Conservation (phyloP, 2,329 filamentous ascomycete species). For the Rutstroemia sydowiana region DNA sequence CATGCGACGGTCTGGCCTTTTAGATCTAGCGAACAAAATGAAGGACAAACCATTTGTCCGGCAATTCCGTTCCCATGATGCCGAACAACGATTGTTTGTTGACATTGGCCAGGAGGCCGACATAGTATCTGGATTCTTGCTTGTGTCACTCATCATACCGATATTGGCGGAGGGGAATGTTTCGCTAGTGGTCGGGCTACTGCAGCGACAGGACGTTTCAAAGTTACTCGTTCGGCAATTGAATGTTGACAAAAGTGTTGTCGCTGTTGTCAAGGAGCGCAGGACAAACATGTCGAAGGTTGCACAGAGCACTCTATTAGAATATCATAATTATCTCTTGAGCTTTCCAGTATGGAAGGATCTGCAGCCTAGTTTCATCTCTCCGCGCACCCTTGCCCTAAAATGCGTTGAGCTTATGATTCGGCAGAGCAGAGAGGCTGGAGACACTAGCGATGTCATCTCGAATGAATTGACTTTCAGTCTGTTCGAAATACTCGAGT, state of each 20-base stretch:
- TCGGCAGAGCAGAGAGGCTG: constrained; percentile 41
- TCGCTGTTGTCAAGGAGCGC: constrained; percentile 54
- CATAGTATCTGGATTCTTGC: constrained; percentile 52
- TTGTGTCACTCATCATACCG: constrained; percentile 55
- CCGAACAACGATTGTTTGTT: constrained; percentile 61
- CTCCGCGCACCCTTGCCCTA: constrained; percentile 56
- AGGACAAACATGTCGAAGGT: constrained; percentile 62
- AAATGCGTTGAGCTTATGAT: constrained; percentile 55
- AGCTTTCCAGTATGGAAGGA: constrained; percentile 54
- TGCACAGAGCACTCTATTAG: constrained; percentile 47
- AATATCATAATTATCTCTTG: constrained; percentile 46
- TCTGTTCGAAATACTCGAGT: constrained; percentile 39
- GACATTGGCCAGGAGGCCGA: constrained; percentile 54
- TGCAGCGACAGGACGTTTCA: constrained; percentile 47
- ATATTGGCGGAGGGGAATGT: constrained; percentile 56
- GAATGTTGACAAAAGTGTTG: constrained; percentile 45
- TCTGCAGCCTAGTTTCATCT: constrained; percentile 41
- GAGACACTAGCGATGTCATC: constrained; percentile 43
- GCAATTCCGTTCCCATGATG: constrained; percentile 67
- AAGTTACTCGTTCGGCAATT: constrained; percentile 51
- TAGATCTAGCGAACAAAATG: constrained; percentile 53
- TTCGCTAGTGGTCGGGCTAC: constrained; percentile 49
- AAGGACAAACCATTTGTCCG: constrained; percentile 55
- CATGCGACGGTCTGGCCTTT: constrained; percentile 48
- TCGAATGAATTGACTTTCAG: constrained; percentile 40